A percentile compares a stretch with the other conserved stretches of the same genome.
Evolutionary conservation across 176 grass and related monocot species (phyloP).

Genomic region (Cenchrus fungigraminus): DNA sequence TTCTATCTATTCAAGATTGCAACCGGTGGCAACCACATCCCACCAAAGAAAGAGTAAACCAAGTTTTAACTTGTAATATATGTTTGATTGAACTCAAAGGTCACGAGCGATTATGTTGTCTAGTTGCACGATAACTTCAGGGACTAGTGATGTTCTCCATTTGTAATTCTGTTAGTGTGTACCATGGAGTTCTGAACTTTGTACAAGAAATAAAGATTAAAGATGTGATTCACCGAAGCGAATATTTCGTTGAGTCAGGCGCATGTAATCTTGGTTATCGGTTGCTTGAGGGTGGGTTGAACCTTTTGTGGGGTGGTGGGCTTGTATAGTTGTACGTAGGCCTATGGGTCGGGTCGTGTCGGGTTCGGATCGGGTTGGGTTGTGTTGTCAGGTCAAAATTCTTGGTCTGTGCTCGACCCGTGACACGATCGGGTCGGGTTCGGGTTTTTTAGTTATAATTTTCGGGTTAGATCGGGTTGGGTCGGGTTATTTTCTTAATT

Average conservation of each 20-base stretch:
- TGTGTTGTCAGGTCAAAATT: too few species aligned
- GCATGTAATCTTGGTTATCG: neutral
- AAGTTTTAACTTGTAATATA: slow-evolving; percentile 16
- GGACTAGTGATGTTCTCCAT: neutral
- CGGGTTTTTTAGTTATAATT: too few species aligned
- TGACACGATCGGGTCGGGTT: too few species aligned
- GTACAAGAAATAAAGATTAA: slow-evolving; percentile 36
- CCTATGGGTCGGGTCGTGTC: too few species aligned
- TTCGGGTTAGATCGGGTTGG: too few species aligned
- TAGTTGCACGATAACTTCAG: slow-evolving; percentile 7
- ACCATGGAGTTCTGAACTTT: slow-evolving; percentile 21
- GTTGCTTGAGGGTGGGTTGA: neutral
- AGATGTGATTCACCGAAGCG: neutral
- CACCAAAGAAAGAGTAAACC: slow-evolving; percentile 71
- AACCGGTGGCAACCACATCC: slow-evolving; percentile 83
- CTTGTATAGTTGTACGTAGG: too few species aligned
- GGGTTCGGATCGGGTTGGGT: too few species aligned
- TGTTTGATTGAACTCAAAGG: slow-evolving; percentile 21
- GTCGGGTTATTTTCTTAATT: too few species aligned
- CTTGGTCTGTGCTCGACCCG: too few species aligned
- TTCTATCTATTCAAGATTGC: slow-evolving; percentile 94
- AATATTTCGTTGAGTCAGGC: neutral
- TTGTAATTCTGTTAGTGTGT: slow-evolving; percentile 24
- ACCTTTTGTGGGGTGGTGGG: neutral
- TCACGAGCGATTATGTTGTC: neutral